Percentiles rank a stretch among this genome's conserved stretches.
Evolutionary conservation across 2,329 filamentous ascomycete genomes (phyloP).

Genomic region (Salinomyces thailandicus): DNA sequence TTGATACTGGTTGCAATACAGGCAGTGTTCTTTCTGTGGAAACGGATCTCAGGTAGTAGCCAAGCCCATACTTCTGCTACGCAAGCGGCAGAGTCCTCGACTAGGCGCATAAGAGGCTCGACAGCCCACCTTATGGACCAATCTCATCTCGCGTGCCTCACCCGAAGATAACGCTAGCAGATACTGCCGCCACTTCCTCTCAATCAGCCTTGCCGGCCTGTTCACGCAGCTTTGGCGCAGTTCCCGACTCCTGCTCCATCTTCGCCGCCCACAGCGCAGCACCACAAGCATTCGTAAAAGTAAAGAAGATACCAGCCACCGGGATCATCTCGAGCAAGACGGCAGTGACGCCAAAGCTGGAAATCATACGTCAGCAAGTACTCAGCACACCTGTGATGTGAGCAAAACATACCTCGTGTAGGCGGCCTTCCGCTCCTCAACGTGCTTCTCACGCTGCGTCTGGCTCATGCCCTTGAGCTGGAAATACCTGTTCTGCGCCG

Average conservation of each 20-base stretch:
- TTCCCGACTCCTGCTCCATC: slow-evolving; percentile 24
- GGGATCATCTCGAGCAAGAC: slow-evolving; percentile 78
- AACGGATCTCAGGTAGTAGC: too few species aligned
- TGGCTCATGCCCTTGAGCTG: slow-evolving; percentile 76
- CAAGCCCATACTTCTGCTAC: too few species aligned
- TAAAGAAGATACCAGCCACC: slow-evolving; percentile 69
- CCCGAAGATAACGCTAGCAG: too few species aligned
- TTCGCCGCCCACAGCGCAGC: slow-evolving; percentile 88
- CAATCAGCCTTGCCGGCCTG: slow-evolving; percentile 19
- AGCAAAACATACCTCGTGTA: slow-evolving; percentile 61
- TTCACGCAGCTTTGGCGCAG: slow-evolving; percentile 24
- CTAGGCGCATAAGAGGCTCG: too few species aligned
- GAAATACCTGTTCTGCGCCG: slow-evolving; percentile 61
- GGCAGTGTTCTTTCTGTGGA: too few species aligned
- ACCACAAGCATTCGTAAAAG: slow-evolving; percentile 85
- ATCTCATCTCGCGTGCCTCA: too few species aligned
- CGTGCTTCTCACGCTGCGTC: slow-evolving; percentile 54
- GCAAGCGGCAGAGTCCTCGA: too few species aligned
- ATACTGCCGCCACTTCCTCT: too few species aligned
- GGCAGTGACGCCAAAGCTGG: slow-evolving; percentile 60
- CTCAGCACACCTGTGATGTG: not conserved
- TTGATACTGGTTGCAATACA: too few species aligned
- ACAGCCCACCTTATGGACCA: too few species aligned
- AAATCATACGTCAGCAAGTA: slow-evolving; percentile 2
- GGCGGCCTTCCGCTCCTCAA: slow-evolving; percentile 58